Conservation (phyloP, 2,329 filamentous ascomycete species). For the Hymenotorrendiella dingleyae region DNA sequence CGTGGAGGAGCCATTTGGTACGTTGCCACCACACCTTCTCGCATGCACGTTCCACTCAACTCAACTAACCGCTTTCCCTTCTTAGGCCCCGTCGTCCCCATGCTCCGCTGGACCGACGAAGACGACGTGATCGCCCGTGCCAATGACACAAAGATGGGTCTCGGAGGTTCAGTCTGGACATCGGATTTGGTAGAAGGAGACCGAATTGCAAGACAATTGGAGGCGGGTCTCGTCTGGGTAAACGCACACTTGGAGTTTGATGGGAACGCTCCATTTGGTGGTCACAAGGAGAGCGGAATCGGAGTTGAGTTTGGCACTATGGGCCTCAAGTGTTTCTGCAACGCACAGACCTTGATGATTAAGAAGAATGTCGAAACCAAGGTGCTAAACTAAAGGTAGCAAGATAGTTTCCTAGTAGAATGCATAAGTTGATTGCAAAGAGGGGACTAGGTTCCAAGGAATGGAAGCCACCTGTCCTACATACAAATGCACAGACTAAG, state of each 20-base stretch:
- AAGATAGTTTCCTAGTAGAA: too few species aligned
- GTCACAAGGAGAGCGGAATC: slow-evolving; percentile 29
- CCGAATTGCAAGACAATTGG: slow-evolving; percentile 45
- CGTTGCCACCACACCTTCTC: too few species aligned
- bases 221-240: slow-evolving; percentile 55
- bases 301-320: slow-evolving; percentile 15
- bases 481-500: too few species aligned
- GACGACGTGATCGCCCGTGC: slow-evolving; percentile 51
- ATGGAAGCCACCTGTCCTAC: too few species aligned
- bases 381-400: too few species aligned
- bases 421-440: too few species aligned
- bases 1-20: slow-evolving; percentile 53
- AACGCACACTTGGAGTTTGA: slow-evolving; percentile 46
- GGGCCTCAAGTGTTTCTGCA: slow-evolving; percentile 14
- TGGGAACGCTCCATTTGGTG: slow-evolving; percentile 34
- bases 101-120: slow-evolving; percentile 55
- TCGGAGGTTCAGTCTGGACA: slow-evolving; percentile 53
- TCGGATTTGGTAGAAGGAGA: slow-evolving; percentile 44
- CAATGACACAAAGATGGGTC: slow-evolving; percentile 45
- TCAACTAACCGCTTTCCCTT: background rate
- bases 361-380: too few species aligned
- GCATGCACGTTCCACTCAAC: background rate
- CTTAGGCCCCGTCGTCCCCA: slow-evolving; percentile 52
- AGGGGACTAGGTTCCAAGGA: too few species aligned
- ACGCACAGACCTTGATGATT: slow-evolving; percentile 10